A percentile compares a stretch with the other conserved stretches of the same genome.
phyloP scores from a whole-genome alignment of 768 basidiomycete genomes.

The Calocybe indica region DNA sequence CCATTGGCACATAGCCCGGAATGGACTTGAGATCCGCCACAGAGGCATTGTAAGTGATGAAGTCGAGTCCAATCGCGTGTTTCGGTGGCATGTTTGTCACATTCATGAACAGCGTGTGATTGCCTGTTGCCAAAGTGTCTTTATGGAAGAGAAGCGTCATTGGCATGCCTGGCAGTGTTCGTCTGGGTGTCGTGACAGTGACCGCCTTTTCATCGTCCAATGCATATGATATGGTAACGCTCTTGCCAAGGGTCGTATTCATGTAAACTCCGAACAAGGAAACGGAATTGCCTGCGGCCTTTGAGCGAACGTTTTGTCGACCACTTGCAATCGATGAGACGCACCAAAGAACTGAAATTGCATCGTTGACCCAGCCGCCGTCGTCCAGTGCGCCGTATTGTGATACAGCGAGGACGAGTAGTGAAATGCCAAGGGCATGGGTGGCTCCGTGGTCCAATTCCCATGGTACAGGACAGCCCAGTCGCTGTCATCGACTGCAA shows the following conservation, averaged over 20 bases:
- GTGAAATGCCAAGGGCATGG: conserved; percentile 13
- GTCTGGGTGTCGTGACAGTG: conserved; percentile 17
- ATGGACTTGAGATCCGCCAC: conserved; percentile 16
- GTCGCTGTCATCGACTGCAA: conserved; percentile 33
- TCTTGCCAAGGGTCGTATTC: conserved; percentile 20
- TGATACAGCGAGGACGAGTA: conserved; percentile 23
- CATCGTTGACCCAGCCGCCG: conserved; percentile 26
- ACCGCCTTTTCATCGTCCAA: conserved; percentile 26
- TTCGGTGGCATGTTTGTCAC: conserved; percentile 26
- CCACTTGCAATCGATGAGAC: background rate
- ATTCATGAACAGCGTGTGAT: conserved; percentile 31
- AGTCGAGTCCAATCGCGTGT: conserved; percentile 31
- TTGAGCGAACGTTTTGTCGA: conserved; percentile 3
- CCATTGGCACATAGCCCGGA: conserved; percentile 6
- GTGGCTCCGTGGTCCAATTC: conserved; percentile 23
- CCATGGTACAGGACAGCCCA: conserved; percentile 23
- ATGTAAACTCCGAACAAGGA: conserved; percentile 28
- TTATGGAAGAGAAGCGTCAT: conserved; percentile 30
- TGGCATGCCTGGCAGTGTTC: conserved; percentile 22
- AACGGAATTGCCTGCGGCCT: conserved; percentile 27
- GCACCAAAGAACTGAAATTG: conserved; percentile 30
- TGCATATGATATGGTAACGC: conserved; percentile 28
- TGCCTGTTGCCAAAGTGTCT: conserved; percentile 22
- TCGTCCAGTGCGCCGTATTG: conserved; percentile 30
- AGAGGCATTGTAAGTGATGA: conserved; percentile 32